A percentile compares a stretch with the other conserved stretches of the same genome.
These are phyloP conservation scores for Alternaria consortialis DNA, from an alignment of 2,329 filamentous ascomycete genomes.

Conservation along the genomic window DNA sequence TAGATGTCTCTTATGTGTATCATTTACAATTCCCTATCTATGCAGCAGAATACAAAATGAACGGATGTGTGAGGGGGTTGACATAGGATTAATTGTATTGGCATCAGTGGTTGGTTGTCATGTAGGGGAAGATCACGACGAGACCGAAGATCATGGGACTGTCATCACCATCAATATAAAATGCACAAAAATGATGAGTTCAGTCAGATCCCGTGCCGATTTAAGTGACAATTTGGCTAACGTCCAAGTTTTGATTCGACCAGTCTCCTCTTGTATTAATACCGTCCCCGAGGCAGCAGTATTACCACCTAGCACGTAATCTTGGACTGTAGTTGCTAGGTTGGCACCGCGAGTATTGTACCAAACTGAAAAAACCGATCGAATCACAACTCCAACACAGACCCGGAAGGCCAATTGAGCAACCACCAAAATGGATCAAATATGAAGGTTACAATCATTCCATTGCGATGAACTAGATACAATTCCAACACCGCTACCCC, in stretches of 20 bases:
- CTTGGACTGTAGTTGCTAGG: not conserved
- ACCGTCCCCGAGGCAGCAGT: not conserved
- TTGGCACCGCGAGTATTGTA: not conserved
- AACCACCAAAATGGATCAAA: not conserved
- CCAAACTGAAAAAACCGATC: not conserved
- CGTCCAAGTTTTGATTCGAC: not conserved
- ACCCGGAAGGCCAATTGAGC: not conserved
- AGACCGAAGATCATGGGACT: not conserved
- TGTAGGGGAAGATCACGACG: not conserved
- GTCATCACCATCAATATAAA: not conserved
- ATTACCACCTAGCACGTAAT: not conserved
- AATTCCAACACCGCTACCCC: not conserved
- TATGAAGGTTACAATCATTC: not conserved
- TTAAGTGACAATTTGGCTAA: not conserved
- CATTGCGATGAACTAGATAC: not conserved
- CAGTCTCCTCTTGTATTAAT: not conserved
- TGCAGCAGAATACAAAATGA: not conserved
- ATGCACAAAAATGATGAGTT: not conserved
- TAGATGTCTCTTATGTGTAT: not conserved
- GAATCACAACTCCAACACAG: not conserved
- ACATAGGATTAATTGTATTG: too few species aligned
- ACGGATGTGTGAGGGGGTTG: not conserved
- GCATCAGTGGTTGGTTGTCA: not conserved
- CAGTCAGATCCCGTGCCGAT: not conserved
- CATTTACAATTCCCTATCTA: not conserved